Evolutionary conservation across 495 filamentous ascomycete species (phyloP).

Genomic region (Bombardia bombarda): DNA sequence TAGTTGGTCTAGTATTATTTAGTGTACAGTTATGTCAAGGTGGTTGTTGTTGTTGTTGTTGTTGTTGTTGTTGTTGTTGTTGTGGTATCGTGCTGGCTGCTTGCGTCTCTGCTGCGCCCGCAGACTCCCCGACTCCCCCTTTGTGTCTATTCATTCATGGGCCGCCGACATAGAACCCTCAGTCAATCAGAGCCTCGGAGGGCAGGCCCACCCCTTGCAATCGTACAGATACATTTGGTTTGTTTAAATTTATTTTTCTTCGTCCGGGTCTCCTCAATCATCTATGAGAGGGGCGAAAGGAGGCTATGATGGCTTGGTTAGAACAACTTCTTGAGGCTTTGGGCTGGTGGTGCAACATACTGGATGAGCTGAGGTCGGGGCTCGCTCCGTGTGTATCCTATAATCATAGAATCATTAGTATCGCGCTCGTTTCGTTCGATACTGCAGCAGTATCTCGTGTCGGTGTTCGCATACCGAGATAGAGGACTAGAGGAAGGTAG

Average conservation of each 20-base stretch:
- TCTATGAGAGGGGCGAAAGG: constrained; percentile 63
- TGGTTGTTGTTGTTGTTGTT: neutral
- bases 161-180: too few relatives aligned
- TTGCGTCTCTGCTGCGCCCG: too few relatives aligned
- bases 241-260: neutral
- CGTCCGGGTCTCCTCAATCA: neutral
- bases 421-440: constrained; percentile 5
- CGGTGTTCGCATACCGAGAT: constrained; percentile 67
- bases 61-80: neutral
- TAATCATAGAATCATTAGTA: constrained; percentile 16
- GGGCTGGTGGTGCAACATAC: constrained; percentile 39
- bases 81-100: too few relatives aligned
- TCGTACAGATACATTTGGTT: constrained; percentile 15
- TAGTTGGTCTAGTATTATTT: constrained; percentile 12
- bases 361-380: constrained; percentile 89
- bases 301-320: constrained; percentile 38
- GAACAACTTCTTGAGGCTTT: neutral
- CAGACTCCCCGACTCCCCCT: too few relatives aligned
- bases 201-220: neutral
- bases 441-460: neutral
- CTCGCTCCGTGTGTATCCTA: constrained; percentile 89
- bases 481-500: constrained; percentile 93
- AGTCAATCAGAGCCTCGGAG: too few relatives aligned
- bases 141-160: too few relatives aligned
- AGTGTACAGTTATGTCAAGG: constrained; percentile 17